Conservation (phyloP, 2,329 filamentous ascomycete species). For the Teratosphaeria nubilosa region DNA sequence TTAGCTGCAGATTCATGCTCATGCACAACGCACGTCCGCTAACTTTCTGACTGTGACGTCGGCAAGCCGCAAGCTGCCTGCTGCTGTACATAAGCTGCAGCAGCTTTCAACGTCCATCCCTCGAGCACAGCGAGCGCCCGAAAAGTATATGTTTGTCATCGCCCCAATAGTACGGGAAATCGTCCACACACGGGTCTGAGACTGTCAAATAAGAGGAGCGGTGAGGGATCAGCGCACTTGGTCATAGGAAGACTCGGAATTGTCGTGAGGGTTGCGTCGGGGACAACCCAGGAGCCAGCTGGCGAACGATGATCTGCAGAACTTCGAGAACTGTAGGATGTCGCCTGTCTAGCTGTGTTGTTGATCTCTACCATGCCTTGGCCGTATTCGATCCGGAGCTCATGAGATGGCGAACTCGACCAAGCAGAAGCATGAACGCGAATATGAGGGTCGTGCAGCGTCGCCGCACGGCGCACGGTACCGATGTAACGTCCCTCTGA, state of each 20-base stretch:
- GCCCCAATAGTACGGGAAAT: background rate
- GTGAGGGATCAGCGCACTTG: slow-evolving; percentile 7
- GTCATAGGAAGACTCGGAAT: slow-evolving; percentile 1
- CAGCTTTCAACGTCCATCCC: background rate
- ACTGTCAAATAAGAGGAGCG: slow-evolving; percentile 2
- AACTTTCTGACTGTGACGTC: slow-evolving; percentile 14
- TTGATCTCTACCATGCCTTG: background rate
- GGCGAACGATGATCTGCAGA: slow-evolving; percentile 19
- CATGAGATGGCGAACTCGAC: background rate
- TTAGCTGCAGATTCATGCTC: slow-evolving; percentile 20
- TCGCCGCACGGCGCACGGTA: background rate
- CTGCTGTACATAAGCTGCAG: background rate
- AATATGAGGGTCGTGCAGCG: background rate
- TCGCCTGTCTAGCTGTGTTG: no score
- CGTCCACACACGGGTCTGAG: background rate
- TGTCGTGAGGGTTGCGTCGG: slow-evolving; percentile 8
- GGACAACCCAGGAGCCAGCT: slow-evolving; percentile 10
- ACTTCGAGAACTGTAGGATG: background rate
- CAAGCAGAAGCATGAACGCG: background rate
- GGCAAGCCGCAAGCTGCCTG: slow-evolving; percentile 10
- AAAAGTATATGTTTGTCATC: background rate
- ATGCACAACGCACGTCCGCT: slow-evolving; percentile 14
- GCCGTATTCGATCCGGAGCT: background rate
- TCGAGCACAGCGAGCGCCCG: background rate
- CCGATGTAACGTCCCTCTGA: slow-evolving; percentile 8